Conservation (phyloP, 78 protist species). For the Speleostelium caveatum region DNA sequence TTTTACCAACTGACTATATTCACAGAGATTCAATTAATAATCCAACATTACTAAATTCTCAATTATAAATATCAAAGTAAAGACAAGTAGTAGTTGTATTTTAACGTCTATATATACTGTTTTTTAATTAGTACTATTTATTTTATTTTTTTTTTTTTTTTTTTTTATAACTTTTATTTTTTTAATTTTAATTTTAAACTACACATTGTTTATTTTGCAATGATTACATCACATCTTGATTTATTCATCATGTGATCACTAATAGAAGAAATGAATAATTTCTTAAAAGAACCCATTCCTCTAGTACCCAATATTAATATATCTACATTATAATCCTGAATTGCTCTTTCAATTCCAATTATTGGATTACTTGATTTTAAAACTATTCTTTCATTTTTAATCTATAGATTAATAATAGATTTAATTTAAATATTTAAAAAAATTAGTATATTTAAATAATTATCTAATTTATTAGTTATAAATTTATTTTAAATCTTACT, state of each 20-base stretch:
- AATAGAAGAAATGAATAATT: slow-evolving; percentile 16
- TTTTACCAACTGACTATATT: slow-evolving; percentile 9
- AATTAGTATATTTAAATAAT: not conserved
- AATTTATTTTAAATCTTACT: not conserved
- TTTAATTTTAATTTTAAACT: not conserved
- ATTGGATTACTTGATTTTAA: slow-evolving; percentile 8
- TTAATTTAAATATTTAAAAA: not conserved
- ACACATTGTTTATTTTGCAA: slow-evolving; percentile 23
- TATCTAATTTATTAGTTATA: no score
- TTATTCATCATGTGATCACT: slow-evolving; percentile 3
- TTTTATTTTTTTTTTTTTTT: no score
- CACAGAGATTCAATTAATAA: not conserved
- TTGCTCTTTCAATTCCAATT: slow-evolving; percentile 11
- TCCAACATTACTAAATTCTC: not conserved
- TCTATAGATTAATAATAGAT: not conserved
- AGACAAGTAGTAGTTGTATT: not conserved
- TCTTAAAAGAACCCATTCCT: slow-evolving; percentile 46
- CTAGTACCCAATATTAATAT: slow-evolving; percentile 43
- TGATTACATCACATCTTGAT: slow-evolving; percentile 28
- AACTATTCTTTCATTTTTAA: slow-evolving; percentile 33
- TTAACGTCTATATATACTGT: not conserved
- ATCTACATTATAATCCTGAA: slow-evolving; percentile 16
- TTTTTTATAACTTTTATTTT: no score
- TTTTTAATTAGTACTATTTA: not conserved
- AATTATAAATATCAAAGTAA: not conserved